These are phyloP conservation scores for Metrosideros polymorpha DNA, from an alignment of 441 rosid genomes.

Conservation along the genomic window DNA sequence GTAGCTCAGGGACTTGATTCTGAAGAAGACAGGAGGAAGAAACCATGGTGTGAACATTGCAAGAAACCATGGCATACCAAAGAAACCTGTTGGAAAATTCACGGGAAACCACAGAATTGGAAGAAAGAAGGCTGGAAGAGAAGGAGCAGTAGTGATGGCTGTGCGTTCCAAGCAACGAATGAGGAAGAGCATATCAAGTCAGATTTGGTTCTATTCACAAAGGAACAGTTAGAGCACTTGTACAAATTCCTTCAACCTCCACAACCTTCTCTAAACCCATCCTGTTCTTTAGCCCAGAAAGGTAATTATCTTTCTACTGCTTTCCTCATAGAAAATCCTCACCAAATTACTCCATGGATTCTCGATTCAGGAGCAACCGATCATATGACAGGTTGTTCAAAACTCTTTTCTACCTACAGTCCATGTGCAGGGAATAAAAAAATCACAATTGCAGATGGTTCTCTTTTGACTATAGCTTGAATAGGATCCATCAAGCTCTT, in stretches of 20 bases:
- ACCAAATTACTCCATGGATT: not conserved
- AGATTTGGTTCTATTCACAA: no score
- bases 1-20: no score
- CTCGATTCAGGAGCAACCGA: no score
- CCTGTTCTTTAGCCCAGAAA: not conserved
- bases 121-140: not conserved
- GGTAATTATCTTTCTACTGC: not conserved
- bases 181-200: not conserved
- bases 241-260: no score
- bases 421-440: not conserved
- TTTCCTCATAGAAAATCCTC: not conserved
- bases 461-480: not conserved
- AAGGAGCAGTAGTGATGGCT: no score
- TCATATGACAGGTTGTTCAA: not conserved
- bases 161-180: not conserved
- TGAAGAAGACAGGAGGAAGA: no score
- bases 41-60: not conserved
- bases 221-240: no score
- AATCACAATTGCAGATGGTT: not conserved
- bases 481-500: not conserved
- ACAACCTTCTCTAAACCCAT: no score
- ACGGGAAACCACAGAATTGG: not conserved
- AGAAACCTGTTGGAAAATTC: not conserved
- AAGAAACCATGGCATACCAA: not conserved
- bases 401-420: not conserved